Base-by-base conservation (phyloP, 2,329 filamentous ascomycete genomes). In the Monilinia fructicola region DNA sequence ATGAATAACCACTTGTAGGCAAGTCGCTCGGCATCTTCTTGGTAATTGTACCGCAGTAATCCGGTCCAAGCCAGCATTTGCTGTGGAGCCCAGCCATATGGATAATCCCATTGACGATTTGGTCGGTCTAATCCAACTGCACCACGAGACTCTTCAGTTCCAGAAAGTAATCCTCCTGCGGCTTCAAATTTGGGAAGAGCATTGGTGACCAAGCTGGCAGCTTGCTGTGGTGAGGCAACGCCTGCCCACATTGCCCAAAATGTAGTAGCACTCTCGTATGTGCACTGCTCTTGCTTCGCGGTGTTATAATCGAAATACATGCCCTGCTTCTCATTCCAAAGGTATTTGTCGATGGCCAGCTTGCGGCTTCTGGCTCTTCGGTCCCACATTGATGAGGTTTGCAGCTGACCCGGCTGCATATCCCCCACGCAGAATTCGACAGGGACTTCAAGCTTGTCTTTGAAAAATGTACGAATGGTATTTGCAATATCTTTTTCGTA, bases 261-360 rank as follows among this genome's bases (percentile, higher is more conserved):
- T 0, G 93, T 97, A 3, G 95, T 99, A 65, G 90, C 92, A 70
- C 87, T 91, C 80, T 98, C 95, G 77, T 98, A 98, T 18, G 84
- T 86, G 71, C 88, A 92, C 74, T 90, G 91, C 78, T 92, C 79
- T 76, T 93, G 87, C 78, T 90, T 91, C 69, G 85, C 88, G 0
- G 92, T 96, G 80, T 99, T 85, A 78, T 98, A 99, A 79, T 99
- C 95, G 76, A 98, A 98, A 82, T 92, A 99, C 91, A 98, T 96
- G 67, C 94, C 94, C 76, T 91, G 88, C 72, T 91, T 83, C 72
- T 94, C 90, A 76, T 96, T 90, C 95, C 95, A 99, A 77, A 96
- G 87, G 75, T 95, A 92, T 80, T 93, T 95, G 79, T 98, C 91
- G 73, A 98, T 95, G 11, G 87, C 87, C 72, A 89, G 82, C 82